Percentiles rank a stretch among this genome's conserved stretches.
Evolutionary conservation across 352 stramenopile species (phyloP).

Genomic region (Phytopythium cucurbitacearum): DNA sequence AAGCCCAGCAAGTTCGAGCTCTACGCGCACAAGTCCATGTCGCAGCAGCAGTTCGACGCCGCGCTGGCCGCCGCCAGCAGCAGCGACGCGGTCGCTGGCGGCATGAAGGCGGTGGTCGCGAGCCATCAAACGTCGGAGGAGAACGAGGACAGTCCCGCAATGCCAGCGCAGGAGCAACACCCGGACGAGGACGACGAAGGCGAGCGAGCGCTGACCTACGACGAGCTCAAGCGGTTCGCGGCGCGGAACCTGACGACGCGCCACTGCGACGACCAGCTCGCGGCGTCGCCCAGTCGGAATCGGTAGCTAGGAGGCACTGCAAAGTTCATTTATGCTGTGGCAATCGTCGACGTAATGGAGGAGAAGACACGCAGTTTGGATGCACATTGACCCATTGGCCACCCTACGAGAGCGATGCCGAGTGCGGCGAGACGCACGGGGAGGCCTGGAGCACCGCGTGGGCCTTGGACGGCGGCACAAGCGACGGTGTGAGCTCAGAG

Average conservation of each 20-base stretch:
- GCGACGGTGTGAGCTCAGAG: conserved; percentile 33
- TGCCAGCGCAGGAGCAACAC: conserved; percentile 6
- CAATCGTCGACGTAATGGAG: too few species aligned
- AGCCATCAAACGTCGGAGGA: conserved; percentile 9
- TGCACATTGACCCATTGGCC: too few species aligned
- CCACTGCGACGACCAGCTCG: not conserved
- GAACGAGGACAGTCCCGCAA: conserved; percentile 5
- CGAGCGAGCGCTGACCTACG: conserved; percentile 66
- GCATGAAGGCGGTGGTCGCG: not conserved
- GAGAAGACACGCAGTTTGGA: too few species aligned
- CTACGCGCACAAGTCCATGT: conserved; percentile 32
- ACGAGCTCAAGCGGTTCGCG: conserved; percentile 63
- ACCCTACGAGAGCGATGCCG: too few species aligned
- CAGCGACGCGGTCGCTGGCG: not conserved
- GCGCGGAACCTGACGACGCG: conserved; percentile 39
- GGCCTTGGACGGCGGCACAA: conserved; percentile 56
- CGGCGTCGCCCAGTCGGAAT: too few species aligned
- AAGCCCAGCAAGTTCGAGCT: conserved; percentile 30
- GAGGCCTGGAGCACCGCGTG: conserved; percentile 7
- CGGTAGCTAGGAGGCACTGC: too few species aligned
- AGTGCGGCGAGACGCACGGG: too few species aligned
- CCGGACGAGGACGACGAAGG: conserved; percentile 55
- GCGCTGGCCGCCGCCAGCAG: conserved; percentile 12
- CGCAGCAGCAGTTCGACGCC: conserved; percentile 37
- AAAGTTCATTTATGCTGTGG: too few species aligned